Base-by-base conservation (phyloP, 345 rosid species). In the Moringa oleifera region DNA sequence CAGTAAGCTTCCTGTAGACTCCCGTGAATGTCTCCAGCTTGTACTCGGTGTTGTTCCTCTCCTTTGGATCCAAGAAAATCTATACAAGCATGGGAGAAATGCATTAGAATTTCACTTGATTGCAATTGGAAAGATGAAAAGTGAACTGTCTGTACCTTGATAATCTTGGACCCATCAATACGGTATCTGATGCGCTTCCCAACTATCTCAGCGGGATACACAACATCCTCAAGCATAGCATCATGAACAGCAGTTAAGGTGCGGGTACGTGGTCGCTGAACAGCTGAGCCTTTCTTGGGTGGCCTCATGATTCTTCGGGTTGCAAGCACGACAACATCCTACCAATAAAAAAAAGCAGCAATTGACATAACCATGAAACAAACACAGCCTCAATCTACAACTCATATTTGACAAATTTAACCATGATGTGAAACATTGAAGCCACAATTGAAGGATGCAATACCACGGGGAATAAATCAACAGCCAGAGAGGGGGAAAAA, bases 281-380 rank as follows among this genome's bases (percentile, higher is more conserved):
- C 96, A 61, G 97, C 97, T 59, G 97, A 87, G 46, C 96, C 97
- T 64, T 86, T 91, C 91, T 91, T 91, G 4, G 97, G 97, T 23
- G 95, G 97, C 60, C 90, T 77, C 68, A 81, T 20, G 22, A 90
- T 90, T 78, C 95, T 90, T 23, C 97, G 64, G 65, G 90, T 84
- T 70, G 91, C 79, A 75, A 90, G 63, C 55, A 91, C 24, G 10
- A 88, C 71, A 55, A 91, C 94, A 79, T 88, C 96, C 96, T 88
- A 64, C 21, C 11, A 36, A 25, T 18, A 24, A 17, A 25, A 23
- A 22, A 25, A 20, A 3, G 23, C 23, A 15, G 12, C 20, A 15
- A n/a, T 12, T 17, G 47, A 31, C 23, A 37, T 15, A 41, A 15
- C 17, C 47, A 41, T 41, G 6, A 41, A 41, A 41, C 3, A 28